Percentiles rank a stretch among this genome's conserved stretches.
These are phyloP conservation scores for Didymella exigua DNA, from an alignment of 2,329 filamentous ascomycete genomes.

Conservation along the genomic window DNA sequence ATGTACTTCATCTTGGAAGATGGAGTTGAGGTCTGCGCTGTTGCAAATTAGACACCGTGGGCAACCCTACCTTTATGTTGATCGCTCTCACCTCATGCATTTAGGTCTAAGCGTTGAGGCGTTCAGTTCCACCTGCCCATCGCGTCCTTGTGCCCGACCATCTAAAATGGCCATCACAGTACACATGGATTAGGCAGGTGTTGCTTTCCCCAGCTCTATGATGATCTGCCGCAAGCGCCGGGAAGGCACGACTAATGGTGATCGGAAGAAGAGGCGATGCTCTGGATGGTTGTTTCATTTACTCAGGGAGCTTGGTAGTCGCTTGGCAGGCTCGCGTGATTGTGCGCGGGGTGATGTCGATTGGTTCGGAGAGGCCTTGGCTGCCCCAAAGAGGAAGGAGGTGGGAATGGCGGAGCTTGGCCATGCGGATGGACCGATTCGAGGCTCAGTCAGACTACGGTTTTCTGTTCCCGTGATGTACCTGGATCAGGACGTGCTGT, in stretches of 20 bases:
- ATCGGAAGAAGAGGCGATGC: constrained; percentile 11
- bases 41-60: neutral
- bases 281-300: constrained; percentile 39
- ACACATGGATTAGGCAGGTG: constrained; percentile 35
- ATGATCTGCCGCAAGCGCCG: constrained; percentile 26
- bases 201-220: constrained; percentile 10
- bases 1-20: constrained; percentile 38
- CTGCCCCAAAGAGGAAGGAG: constrained; percentile 22
- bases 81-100: neutral
- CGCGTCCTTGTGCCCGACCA: constrained; percentile 18
- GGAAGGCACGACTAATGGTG: constrained; percentile 27
- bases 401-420: constrained; percentile 24
- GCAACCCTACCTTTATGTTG: constrained; percentile 21
- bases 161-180: constrained; percentile 12
- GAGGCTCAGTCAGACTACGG: constrained; percentile 10
- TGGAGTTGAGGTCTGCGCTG: constrained; percentile 7
- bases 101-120: too few species aligned
- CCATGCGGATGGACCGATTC: constrained; percentile 20
- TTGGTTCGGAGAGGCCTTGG: constrained; percentile 25
- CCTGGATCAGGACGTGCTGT: constrained; percentile 19
- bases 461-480: constrained; percentile 21
- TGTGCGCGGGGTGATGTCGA: constrained; percentile 10
- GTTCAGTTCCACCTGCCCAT: constrained; percentile 28
- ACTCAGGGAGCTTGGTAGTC: constrained; percentile 29
- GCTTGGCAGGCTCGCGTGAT: constrained; percentile 15